A percentile compares a stretch with the other conserved stretches of the same genome.
Evolutionary conservation across 345 rosid genomes (phyloP).

Genomic region (Laguncularia racemosa): DNA sequence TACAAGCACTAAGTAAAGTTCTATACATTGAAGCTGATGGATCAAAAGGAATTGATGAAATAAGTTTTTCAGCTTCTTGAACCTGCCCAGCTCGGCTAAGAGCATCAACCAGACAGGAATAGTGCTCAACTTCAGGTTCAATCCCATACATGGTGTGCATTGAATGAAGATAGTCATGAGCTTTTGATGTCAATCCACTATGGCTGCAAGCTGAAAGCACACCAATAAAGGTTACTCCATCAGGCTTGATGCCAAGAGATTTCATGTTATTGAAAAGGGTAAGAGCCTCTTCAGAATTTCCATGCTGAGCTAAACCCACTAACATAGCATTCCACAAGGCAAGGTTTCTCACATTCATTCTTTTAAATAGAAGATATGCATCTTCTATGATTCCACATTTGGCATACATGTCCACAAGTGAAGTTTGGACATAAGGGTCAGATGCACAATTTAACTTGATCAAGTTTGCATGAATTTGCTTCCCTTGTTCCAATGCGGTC

Average conservation of each 20-base stretch:
- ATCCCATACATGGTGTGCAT: conserved; percentile 43
- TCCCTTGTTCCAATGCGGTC: conserved; percentile 45
- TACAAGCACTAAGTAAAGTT: conserved; percentile 52
- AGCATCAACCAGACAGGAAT: conserved; percentile 53
- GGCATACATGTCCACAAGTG: conserved; percentile 57
- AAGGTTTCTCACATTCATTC: conserved; percentile 21
- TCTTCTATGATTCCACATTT: conserved; percentile 53
- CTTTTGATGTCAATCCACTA: conserved; percentile 44
- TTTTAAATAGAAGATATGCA: conserved; percentile 33
- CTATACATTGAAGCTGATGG: conserved; percentile 53
- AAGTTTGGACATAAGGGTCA: conserved; percentile 35
- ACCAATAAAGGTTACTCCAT: conserved; percentile 39
- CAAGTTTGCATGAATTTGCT: conserved; percentile 49
- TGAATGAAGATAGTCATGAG: conserved; percentile 26
- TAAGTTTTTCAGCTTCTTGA: conserved; percentile 42
- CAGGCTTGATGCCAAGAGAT: conserved; percentile 30
- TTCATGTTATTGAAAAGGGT: conserved; percentile 34
- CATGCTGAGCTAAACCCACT: conserved; percentile 51
- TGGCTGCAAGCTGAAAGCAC: conserved; percentile 53
- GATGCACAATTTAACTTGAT: conserved; percentile 33
- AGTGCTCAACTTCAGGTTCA: conserved; percentile 52
- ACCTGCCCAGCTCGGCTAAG: conserved; percentile 52
- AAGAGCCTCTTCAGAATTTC: conserved; percentile 47
- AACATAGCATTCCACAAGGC: conserved; percentile 47
- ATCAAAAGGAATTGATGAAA: conserved; percentile 41